Evolutionary conservation across 768 basidiomycete genomes (phyloP).

Genomic region (Naganishia kalamii): DNA sequence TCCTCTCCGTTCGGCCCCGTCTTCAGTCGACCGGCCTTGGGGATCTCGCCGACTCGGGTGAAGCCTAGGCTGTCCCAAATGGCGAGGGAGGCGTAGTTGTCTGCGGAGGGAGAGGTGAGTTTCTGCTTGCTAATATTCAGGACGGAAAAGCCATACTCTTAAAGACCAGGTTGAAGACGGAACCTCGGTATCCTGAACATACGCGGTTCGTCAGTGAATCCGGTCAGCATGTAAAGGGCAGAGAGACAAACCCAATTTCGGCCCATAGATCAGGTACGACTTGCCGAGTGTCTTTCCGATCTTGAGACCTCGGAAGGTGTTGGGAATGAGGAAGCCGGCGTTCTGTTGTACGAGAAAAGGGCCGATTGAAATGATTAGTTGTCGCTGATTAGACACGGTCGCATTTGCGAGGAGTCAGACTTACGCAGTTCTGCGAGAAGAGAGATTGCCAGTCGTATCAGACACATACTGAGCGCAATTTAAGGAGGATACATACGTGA

Average conservation of each 20-base stretch:
- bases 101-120: slow-evolving; percentile 49
- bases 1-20: slow-evolving; percentile 64
- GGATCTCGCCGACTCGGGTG: slow-evolving; percentile 63
- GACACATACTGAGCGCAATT: neutral
- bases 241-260: slow-evolving; percentile 60
- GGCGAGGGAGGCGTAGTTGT: slow-evolving; percentile 58
- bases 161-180: slow-evolving; percentile 83
- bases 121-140: slow-evolving; percentile 51
- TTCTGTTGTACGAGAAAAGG: slow-evolving; percentile 58
- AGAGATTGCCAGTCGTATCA: neutral
- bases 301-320: slow-evolving; percentile 57
- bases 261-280: slow-evolving; percentile 75
- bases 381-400: neutral
- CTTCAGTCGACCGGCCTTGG: slow-evolving; percentile 57
- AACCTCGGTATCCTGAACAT: slow-evolving; percentile 44
- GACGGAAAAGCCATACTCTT: slow-evolving; percentile 49
- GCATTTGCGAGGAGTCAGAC: neutral
- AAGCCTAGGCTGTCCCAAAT: slow-evolving; percentile 83
- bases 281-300: slow-evolving; percentile 67
- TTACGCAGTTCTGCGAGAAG: slow-evolving; percentile 30
- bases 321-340: slow-evolving; percentile 76
- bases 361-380: neutral
- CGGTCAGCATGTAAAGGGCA: neutral
- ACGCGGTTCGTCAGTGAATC: neutral
- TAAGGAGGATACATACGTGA: slow-evolving; percentile 58